Evolutionary conservation across 139 green algal species (phyloP), one percentile per base, ranked within the genome.

Genomic region (Haematococcus lacustris): DNA sequence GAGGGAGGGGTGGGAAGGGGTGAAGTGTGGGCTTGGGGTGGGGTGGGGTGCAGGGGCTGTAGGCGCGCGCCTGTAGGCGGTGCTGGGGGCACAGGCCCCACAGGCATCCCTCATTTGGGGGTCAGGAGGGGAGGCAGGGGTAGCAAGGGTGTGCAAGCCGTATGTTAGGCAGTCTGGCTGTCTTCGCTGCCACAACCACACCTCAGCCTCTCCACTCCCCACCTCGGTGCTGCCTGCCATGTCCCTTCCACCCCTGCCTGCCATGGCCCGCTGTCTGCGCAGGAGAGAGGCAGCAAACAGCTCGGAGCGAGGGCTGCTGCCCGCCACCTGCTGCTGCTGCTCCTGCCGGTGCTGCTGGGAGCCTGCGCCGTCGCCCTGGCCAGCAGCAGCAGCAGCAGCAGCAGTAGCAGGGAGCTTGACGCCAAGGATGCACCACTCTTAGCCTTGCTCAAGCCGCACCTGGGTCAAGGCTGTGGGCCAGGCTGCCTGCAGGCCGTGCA

Each of bases 231-330:
- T 53, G 9, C 43, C 17, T 53, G 43, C 43, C 43, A 17, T 17
- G 43, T 53, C 43, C 43, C 43, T 63, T 63, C 53, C 13, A 63
- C 53, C 7, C 53, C 4, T 3, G 6, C 32, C 7, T n/a, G n/a
- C n/a, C n/a, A n/a, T n/a, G n/a, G 6, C 32, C 7, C 41, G 2
- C 41, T 65, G 3, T 28, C 35, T n/a, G 5, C 32, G 28, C 35
- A 68, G 51, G 73, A 78, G 25, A 17, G 4, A 3, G 73, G 73
- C 25, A 7, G 68, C 30, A 78, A 78, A 38, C 63, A 73, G 35
- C 37, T 78, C n/a, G 64, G 64, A 1, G 41, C 38, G 2, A 1
- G 50, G 51, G 37, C 51, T 9, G 73, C 69, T 4, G 6, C 28
- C 9, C 3, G 21, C 5, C 69, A 74, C 4, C 69, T 74, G 34